These are phyloP conservation scores for Starmerella vitae DNA, from an alignment of 805 yeast genomes.

Conservation along the genomic window DNA sequence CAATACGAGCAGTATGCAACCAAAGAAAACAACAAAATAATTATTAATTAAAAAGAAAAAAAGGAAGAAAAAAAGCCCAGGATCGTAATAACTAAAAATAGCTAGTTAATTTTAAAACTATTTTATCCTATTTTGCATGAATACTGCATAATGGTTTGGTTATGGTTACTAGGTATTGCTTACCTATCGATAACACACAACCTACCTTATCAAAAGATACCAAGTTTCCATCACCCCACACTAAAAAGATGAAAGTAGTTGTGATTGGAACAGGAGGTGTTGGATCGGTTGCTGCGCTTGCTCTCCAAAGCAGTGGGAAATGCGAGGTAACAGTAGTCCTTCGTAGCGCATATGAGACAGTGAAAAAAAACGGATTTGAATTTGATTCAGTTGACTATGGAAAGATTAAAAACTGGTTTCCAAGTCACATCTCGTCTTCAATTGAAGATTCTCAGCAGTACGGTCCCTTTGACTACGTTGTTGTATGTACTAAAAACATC, in stretches of 20 bases:
- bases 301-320: slow-evolving; percentile 37
- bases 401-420: slow-evolving; percentile 39
- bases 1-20: too few relatives aligned
- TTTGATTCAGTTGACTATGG: slow-evolving; percentile 57
- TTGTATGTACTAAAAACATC: slow-evolving; percentile 49
- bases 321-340: slow-evolving; percentile 48
- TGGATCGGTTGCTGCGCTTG: slow-evolving; percentile 62
- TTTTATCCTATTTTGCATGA: too few relatives aligned
- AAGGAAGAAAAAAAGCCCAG: too few relatives aligned
- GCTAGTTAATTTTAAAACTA: too few relatives aligned
- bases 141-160: too few relatives aligned
- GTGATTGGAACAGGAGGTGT: slow-evolving; percentile 79
- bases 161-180: too few relatives aligned
- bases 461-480: slow-evolving; percentile 41
- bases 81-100: too few relatives aligned
- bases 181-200: too few relatives aligned
- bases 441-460: slow-evolving; percentile 36
- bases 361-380: slow-evolving; percentile 40
- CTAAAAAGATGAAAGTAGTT: slow-evolving; percentile 36
- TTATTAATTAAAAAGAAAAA: too few relatives aligned
- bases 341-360: slow-evolving; percentile 49
- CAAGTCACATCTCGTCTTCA: slow-evolving; percentile 28
- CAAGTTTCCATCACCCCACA: too few relatives aligned
- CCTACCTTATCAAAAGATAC: too few relatives aligned
- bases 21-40: too few relatives aligned